Base-by-base conservation (phyloP, 345 rosid species). In the Salix koriyanagi region DNA sequence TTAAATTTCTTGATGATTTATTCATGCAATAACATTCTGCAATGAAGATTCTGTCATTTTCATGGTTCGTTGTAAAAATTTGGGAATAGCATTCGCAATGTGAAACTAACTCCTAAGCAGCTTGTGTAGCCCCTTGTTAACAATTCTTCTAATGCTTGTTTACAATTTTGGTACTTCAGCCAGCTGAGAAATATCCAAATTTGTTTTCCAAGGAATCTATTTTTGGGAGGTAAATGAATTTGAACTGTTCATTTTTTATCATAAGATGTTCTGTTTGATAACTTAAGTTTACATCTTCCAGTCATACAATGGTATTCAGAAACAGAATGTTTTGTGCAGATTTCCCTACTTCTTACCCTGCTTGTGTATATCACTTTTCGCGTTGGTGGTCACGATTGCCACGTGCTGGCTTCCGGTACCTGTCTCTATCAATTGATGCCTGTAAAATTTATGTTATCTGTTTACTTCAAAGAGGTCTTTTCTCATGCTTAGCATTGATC, bases 131-230 rank as follows among this genome's bases (percentile, higher is more conserved):
- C 4, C 52, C 18, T 44, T 28, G 15, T 70, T 70, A 34, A 34
- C 19, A 25, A 62, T 7, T 70, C 39, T 26, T 76, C 64, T 79
- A 65, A 76, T 72, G 15, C 74, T 66, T 70, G 30, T 58, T 44
- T 19, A 60, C n/a, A 71, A 67, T 26, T 64, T 30, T 18, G 75
- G 21, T 71, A 79, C 14, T 72, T 60, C 86, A 94, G 98, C 98
- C 98, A 37, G 98, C 98, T 46, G 92, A 86, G 81, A 91, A 90
- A 81, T 92, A 84, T 83, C 98, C 98, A 15, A 74, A 73, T 62
- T 19, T 89, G 76, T 89, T 94, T 83, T 80, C 97, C 76, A 71
- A 87, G 75, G 96, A 87, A 11, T 90, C 94, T 25, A 28, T 94
- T 36, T 54, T 21, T 2, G 52, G 52, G 19, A 46, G 52, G 52